Conservation (phyloP, 805 yeast species). For the Wickerhamomyces hampshirensis region DNA sequence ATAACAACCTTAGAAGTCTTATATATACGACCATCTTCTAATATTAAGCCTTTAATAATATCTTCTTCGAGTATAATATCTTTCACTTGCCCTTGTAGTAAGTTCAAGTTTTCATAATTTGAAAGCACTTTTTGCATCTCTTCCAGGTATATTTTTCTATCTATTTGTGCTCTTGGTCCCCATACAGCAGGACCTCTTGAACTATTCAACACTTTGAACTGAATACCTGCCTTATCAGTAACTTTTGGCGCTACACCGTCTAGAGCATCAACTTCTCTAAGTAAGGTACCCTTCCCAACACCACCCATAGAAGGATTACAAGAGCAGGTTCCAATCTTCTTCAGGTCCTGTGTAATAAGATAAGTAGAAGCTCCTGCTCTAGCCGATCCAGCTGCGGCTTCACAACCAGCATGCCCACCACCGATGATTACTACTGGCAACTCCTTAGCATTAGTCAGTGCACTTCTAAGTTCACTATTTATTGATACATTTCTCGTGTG, state of each 20-base stretch:
- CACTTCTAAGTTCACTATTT: conserved; percentile 17
- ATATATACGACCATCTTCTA: conserved; percentile 61
- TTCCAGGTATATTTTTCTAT: conserved; percentile 66
- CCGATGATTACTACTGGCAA: conserved; percentile 84
- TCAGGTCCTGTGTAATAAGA: conserved; percentile 69
- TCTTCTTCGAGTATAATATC: conserved; percentile 63
- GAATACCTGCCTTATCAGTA: conserved; percentile 92
- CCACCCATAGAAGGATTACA: conserved; percentile 99
- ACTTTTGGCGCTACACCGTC: conserved; percentile 87
- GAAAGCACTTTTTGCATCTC: conserved; percentile 73
- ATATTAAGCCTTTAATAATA: conserved; percentile 63
- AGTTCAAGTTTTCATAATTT: conserved; percentile 47
- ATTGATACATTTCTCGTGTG: conserved; percentile 13
- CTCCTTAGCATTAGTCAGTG: conserved; percentile 13
- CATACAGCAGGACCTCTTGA: conserved; percentile 96
- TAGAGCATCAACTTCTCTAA: conserved; percentile 91
- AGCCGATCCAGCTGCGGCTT: conserved; percentile 93
- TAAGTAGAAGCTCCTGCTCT: conserved; percentile 70
- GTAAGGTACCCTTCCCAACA: conserved; percentile 91
- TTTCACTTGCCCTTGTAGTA: conserved; percentile 72
- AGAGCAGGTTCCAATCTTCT: conserved; percentile 87
- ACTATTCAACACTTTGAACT: conserved; percentile 78
- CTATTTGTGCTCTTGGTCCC: conserved; percentile 98
- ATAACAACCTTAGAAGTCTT: conserved; percentile 68
- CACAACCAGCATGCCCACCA: conserved; percentile 99